These are phyloP conservation scores for Fusarium robinianum DNA, from an alignment of 2,329 filamentous ascomycete species.

Conservation along the genomic window DNA sequence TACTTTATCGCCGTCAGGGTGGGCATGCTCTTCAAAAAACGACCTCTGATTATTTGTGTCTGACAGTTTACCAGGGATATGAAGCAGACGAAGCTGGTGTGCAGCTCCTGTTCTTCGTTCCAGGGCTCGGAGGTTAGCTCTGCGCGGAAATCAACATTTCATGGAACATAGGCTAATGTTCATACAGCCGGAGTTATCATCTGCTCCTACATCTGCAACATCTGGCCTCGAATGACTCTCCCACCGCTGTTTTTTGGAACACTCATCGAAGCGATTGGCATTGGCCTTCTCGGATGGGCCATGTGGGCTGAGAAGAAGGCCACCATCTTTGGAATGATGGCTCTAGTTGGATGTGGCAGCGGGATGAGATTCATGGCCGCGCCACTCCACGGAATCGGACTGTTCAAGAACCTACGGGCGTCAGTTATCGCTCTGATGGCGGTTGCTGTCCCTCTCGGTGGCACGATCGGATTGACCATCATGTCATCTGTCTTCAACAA, in stretches of 20 bases:
- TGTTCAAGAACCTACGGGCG: constrained; percentile 62
- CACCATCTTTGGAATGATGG: constrained; percentile 69
- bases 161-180: neutral
- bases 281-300: constrained; percentile 62
- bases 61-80: constrained; percentile 47
- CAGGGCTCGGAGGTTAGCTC: constrained; percentile 59
- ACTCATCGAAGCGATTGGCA: constrained; percentile 60
- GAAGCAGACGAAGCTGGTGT: constrained; percentile 55
- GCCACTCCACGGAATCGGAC: constrained; percentile 64
- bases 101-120: constrained; percentile 66
- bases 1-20: constrained; percentile 66
- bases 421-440: constrained; percentile 63
- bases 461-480: constrained; percentile 66
- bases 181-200: constrained; percentile 55
- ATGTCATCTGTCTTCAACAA: constrained; percentile 75
- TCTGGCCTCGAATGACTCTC: constrained; percentile 65
- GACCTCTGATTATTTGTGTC: neutral
- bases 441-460: constrained; percentile 65
- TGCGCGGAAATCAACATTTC: neutral
- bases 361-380: constrained; percentile 69
- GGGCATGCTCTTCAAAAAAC: constrained; percentile 11
- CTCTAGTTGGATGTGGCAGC: constrained; percentile 63
- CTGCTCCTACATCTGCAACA: constrained; percentile 64
- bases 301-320: constrained; percentile 53
- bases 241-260: constrained; percentile 60